Evolutionary conservation across 176 grass and related monocot genomes (phyloP), one percentile per base, ranked within the genome.

Genomic region (Triticum dicoccoides): DNA sequence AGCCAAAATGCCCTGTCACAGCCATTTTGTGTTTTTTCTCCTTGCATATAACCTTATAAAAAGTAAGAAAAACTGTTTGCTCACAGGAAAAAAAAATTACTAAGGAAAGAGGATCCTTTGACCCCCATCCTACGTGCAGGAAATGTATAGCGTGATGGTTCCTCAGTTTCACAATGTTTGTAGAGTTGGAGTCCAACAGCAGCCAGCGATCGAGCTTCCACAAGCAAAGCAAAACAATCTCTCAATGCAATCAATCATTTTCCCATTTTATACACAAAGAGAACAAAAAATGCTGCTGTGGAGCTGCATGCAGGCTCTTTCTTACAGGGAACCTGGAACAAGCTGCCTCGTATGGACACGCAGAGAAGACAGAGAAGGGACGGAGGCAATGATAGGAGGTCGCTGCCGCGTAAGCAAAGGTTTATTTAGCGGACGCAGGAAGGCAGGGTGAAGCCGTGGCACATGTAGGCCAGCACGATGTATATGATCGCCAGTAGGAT

Each of bases 401-500:
- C 72, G 73, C 72, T 10, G 42, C 44, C 34, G 49, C 33, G 49
- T 3, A 18, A 32, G 33, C 6, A 7, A 9, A 11, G 14, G 45
- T 59, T 59, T 59, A 59, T 88, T 67, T 82, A 98, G 67, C 87
- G 74, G 85, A 95, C 82, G 44, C 96, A 98, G 0, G 84, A 85
- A 12, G 92, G 92, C 13, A 96, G 65, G 64, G 91, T 95, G 87
- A 98, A 83, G 42, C 96, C 93, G 47, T 94, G 88, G 72, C 96
- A 96, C 27, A 96, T 30, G 44, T 83, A 92, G 2, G 79, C 90
- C 15, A 98, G 88, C 82, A 91, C 86, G 0, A 96, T 52, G 38
- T 98, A 98, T 51, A 92, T 84, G 66, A 98, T 88, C 15, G 92
- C 84, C 59, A 92, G 17, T 30, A 98, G 94, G 78, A 98, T 70